phyloP scores from a whole-genome alignment of 176 grass and related monocot genomes.

The Aechmea fasciata region DNA sequence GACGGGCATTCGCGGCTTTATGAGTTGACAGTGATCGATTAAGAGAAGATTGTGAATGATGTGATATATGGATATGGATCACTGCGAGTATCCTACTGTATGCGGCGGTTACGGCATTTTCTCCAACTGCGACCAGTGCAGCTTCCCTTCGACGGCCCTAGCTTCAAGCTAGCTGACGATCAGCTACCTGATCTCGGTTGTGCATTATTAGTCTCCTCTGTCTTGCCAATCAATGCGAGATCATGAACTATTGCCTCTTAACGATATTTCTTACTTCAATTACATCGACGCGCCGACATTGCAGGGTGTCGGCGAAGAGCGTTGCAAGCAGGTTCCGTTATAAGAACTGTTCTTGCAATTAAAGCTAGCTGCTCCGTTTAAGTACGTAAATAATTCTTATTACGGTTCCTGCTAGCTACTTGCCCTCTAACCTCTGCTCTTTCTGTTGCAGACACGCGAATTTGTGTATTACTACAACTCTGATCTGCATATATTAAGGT shows the following conservation, averaged over 20 bases:
- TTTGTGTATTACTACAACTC: slow-evolving; percentile 42
- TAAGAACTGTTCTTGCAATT: slow-evolving; percentile 67
- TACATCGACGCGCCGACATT: slow-evolving; percentile 21
- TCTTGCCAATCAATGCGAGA: slow-evolving; percentile 39
- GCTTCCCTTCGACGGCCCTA: slow-evolving; percentile 25
- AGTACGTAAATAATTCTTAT: slow-evolving; percentile 25
- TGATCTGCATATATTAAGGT: slow-evolving; percentile 77
- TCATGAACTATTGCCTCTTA: slow-evolving; percentile 37
- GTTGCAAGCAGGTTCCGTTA: slow-evolving; percentile 59
- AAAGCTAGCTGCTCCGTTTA: slow-evolving; percentile 49
- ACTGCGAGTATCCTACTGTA: slow-evolving; percentile 46
- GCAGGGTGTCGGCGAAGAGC: slow-evolving; percentile 41
- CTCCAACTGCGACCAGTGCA: slow-evolving; percentile 35
- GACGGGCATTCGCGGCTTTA: slow-evolving; percentile 49
- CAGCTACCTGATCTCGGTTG: slow-evolving; percentile 30
- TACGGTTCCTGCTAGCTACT: slow-evolving; percentile 48
- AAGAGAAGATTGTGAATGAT: slow-evolving; percentile 27
- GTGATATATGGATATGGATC: slow-evolving; percentile 30
- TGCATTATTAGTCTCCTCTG: slow-evolving; percentile 26
- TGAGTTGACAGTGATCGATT: slow-evolving; percentile 23
- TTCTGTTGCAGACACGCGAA: slow-evolving; percentile 51
- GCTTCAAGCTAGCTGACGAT: slow-evolving; percentile 21
- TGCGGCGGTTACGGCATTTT: slow-evolving; percentile 67
- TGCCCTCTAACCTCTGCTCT: slow-evolving; percentile 42
- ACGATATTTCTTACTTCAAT: slow-evolving; percentile 48